These are phyloP conservation scores for Phytophthora citricola DNA, from an alignment of 352 stramenopile species.

Conservation along the genomic window DNA sequence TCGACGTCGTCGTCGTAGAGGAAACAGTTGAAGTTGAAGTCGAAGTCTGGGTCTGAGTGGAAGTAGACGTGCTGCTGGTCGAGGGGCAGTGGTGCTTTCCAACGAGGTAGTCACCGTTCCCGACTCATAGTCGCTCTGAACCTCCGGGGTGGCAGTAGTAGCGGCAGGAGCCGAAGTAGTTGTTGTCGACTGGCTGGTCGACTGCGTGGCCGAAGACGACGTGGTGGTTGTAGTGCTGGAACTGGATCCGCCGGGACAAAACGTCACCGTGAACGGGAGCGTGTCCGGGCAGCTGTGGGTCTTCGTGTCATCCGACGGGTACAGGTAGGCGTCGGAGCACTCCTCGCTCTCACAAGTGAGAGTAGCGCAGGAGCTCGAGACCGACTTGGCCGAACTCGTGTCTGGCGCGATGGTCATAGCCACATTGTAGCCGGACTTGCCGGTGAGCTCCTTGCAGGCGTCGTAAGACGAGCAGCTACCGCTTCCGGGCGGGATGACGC, in stretches of 20 bases:
- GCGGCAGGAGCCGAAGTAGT: constrained; percentile 28
- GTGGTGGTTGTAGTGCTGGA: constrained; percentile 18
- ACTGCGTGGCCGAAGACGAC: constrained; percentile 21
- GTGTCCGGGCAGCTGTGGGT: constrained; percentile 51
- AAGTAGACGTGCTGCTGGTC: constrained; percentile 16
- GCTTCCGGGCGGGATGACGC: constrained; percentile 56
- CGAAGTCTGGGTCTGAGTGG: constrained; percentile 9
- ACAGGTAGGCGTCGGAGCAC: constrained; percentile 56
- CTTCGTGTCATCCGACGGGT: constrained; percentile 58
- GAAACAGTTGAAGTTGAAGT: constrained; percentile 11
- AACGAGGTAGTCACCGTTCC: constrained; percentile 21
- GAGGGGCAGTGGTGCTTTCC: constrained; percentile 13
- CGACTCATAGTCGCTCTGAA: constrained; percentile 37
- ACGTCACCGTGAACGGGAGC: constrained; percentile 49
- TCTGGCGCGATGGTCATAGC: constrained; percentile 49
- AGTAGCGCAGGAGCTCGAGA: constrained; percentile 29
- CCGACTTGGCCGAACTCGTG: constrained; percentile 24
- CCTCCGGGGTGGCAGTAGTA: constrained; percentile 17
- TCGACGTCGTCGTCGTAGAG: constrained; percentile 20
- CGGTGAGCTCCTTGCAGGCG: constrained; percentile 51
- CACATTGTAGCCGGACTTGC: constrained; percentile 64
- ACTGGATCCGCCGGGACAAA: constrained; percentile 43
- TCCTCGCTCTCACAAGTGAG: constrained; percentile 41
- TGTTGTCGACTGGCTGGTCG: constrained; percentile 12
- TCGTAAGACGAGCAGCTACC: constrained; percentile 52